Conservation (phyloP, 176 grass and related monocot species). For the Puya raimondii region DNA sequence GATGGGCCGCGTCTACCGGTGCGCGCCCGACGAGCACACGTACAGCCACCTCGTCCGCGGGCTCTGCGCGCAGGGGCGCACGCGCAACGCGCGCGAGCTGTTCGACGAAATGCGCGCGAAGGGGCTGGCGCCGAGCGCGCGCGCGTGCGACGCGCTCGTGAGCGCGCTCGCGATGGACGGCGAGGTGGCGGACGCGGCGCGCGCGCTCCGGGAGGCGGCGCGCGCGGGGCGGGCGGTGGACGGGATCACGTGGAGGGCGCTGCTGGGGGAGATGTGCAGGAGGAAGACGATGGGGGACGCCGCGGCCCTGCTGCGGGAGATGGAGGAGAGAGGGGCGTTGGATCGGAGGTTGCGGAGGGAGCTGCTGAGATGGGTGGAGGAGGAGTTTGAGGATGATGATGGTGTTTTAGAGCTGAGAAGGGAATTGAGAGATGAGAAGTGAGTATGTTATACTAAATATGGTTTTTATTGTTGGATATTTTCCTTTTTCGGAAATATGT, state of each 20-base stretch:
- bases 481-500: neutral
- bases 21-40: constrained; percentile 50
- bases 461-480: neutral
- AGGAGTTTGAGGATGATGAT: constrained; percentile 17
- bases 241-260: constrained; percentile 34
- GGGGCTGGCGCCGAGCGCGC: constrained; percentile 24
- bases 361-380: constrained; percentile 29
- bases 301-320: constrained; percentile 27
- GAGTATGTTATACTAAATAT: neutral
- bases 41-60: constrained; percentile 78
- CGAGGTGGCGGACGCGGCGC: constrained; percentile 27
- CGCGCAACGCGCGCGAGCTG: constrained; percentile 47
- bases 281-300: constrained; percentile 30
- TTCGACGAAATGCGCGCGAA: constrained; percentile 44
- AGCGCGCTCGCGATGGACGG: constrained; percentile 50
- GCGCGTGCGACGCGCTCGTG: constrained; percentile 44
- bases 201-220: constrained; percentile 53
- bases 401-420: neutral
- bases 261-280: constrained; percentile 42
- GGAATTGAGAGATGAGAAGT: neutral
- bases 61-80: constrained; percentile 61
- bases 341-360: constrained; percentile 11
- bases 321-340: constrained; percentile 39
- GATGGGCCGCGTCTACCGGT: constrained; percentile 53
- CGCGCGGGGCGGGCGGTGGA: constrained; percentile 37